These are phyloP conservation scores for Phytophthora tubulina DNA, from an alignment of 352 stramenopile species.

Conservation along the genomic window DNA sequence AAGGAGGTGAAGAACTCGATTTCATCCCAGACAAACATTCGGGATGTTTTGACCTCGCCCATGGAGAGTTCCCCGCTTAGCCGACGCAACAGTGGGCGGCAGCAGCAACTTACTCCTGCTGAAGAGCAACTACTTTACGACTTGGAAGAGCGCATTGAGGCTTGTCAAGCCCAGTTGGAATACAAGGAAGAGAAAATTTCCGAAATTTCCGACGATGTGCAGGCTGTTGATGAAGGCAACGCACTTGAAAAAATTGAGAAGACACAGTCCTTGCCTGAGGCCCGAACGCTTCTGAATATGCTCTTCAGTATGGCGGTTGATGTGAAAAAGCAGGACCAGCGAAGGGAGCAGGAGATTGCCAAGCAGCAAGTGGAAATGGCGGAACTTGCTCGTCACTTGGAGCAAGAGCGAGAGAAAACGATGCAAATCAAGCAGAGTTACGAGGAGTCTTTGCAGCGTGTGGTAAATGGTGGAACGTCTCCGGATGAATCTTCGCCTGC, in stretches of 20 bases:
- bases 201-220: conserved; percentile 73
- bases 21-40: conserved; percentile 69
- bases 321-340: conserved; percentile 88
- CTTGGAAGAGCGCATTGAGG: conserved; percentile 88
- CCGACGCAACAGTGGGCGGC: conserved; percentile 52
- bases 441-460: conserved; percentile 83
- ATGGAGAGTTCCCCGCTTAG: conserved; percentile 59
- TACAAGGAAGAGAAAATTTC: conserved; percentile 93
- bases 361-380: conserved; percentile 80
- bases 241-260: conserved; percentile 84
- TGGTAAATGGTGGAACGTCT: conserved; percentile 55
- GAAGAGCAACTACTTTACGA: conserved; percentile 87
- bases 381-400: conserved; percentile 66
- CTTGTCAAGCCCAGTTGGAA: conserved; percentile 85
- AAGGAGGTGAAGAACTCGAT: conserved; percentile 76
- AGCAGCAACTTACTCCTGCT: conserved; percentile 71
- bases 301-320: conserved; percentile 90
- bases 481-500: conserved; percentile 17
- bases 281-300: conserved; percentile 84
- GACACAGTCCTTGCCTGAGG: conserved; percentile 85
- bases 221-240: conserved; percentile 49
- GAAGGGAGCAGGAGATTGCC: conserved; percentile 79
- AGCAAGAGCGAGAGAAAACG: conserved; percentile 79
- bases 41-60: conserved; percentile 83
- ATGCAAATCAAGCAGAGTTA: conserved; percentile 86